Conservation (phyloP, 495 filamentous ascomycete species). For the Neurospora discreta region DNA sequence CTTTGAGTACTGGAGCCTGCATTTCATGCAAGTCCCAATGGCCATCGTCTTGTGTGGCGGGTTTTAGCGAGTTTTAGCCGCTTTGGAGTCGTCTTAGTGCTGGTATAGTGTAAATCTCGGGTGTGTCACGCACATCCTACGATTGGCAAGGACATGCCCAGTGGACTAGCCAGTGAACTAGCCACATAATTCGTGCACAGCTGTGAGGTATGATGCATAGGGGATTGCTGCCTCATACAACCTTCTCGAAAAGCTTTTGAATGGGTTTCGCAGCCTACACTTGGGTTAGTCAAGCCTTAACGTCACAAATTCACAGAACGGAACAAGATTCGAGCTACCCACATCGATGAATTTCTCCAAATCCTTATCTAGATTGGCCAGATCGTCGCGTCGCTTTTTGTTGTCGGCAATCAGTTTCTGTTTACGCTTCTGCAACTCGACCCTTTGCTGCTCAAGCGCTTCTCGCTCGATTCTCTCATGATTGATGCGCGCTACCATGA, state of each 20-base stretch:
- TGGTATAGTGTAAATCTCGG: not conserved
- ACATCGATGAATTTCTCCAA: slow-evolving; percentile 84
- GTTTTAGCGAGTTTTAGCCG: not conserved
- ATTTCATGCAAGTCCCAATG: not conserved
- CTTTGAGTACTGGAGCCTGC: not conserved
- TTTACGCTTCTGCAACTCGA: slow-evolving; percentile 79
- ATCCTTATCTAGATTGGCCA: slow-evolving; percentile 78
- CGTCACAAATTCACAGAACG: not conserved
- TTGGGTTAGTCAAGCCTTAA: slow-evolving; percentile 14
- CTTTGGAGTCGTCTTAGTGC: not conserved
- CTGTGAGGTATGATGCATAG: not conserved
- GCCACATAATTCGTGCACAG: not conserved
- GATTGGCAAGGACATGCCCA: not conserved
- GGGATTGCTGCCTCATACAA: slow-evolving; percentile 24
- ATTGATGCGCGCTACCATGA: slow-evolving; percentile 87
- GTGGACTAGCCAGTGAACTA: not conserved
- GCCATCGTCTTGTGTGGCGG: not conserved
- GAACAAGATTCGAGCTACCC: slow-evolving; percentile 10
- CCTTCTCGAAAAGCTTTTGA: slow-evolving; percentile 72
- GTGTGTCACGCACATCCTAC: not conserved
- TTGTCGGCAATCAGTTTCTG: slow-evolving; percentile 87
- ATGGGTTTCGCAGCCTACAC: slow-evolving; percentile 71
- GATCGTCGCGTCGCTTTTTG: slow-evolving; percentile 87
- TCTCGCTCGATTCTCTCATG: slow-evolving; percentile 82
- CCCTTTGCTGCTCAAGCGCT: slow-evolving; percentile 74